These are phyloP conservation scores for Stylosanthes scabra DNA, from an alignment of 331 rosid species.

Conservation along the genomic window DNA sequence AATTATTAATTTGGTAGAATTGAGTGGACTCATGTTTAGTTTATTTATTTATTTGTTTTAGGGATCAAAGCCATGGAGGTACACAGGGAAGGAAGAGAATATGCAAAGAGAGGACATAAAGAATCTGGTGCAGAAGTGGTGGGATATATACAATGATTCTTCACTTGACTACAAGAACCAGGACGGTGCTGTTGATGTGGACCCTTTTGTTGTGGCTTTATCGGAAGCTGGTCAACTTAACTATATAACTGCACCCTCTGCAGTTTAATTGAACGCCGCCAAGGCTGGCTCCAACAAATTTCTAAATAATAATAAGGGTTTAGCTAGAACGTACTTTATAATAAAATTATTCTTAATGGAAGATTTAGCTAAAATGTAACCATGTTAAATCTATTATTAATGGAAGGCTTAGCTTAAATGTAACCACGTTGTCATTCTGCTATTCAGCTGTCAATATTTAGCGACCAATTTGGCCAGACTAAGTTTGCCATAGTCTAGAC, in stretches of 20 bases:
- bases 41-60: neutral
- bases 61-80: constrained; percentile 84
- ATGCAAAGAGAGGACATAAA: constrained; percentile 69
- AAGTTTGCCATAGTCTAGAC: no score
- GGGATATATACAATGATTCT: constrained; percentile 60
- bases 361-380: no score
- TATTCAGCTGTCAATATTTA: no score
- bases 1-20: neutral
- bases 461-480: no score
- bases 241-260: constrained; percentile 65
- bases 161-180: constrained; percentile 55
- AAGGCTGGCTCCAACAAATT: neutral
- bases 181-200: constrained; percentile 26
- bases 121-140: constrained; percentile 65
- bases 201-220: constrained; percentile 51
- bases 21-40: neutral
- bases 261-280: constrained; percentile 41
- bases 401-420: no score
- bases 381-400: no score
- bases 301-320: no score
- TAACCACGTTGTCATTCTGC: no score
- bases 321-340: no score
- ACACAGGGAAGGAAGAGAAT: constrained; percentile 63
- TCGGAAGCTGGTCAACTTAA: constrained; percentile 48
- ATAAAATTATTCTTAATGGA: no score